Percentiles rank a stretch among this genome's conserved stretches.
Evolutionary conservation across 208 protist species (phyloP).

Genomic region (Wallacemonas sp.): DNA sequence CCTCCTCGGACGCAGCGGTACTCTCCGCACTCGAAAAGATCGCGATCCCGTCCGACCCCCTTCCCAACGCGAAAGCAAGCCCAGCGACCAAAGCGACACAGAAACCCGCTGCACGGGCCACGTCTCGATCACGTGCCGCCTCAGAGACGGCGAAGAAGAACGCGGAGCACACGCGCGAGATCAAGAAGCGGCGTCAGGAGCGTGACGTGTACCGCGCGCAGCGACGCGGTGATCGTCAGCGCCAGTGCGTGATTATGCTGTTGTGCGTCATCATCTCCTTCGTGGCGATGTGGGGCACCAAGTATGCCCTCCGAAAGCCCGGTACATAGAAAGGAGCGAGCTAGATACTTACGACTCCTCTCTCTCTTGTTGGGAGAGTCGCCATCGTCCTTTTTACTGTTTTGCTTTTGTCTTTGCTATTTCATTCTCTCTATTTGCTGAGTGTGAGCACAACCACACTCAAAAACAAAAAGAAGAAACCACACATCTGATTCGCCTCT

Average conservation of each 20-base stretch:
- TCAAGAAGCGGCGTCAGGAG: not conserved
- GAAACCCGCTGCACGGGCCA: not conserved
- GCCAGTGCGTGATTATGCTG: slow-evolving; percentile 1
- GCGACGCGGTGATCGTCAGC: not conserved
- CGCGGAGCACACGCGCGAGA: slow-evolving; percentile 1
- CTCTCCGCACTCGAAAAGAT: slow-evolving; percentile 3
- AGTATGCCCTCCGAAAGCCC: not conserved
- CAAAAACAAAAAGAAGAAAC: not conserved
- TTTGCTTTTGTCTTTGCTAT: not conserved
- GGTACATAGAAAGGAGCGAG: not conserved
- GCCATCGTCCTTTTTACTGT: not conserved
- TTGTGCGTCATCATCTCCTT: not conserved
- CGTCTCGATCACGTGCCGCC: not conserved
- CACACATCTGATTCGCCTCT: no score
- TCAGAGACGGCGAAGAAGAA: not conserved
- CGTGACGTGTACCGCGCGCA: not conserved
- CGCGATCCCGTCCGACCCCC: not conserved
- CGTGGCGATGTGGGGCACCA: not conserved
- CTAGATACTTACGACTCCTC: not conserved
- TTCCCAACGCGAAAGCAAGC: not conserved
- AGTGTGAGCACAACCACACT: no score
- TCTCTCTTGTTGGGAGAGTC: not conserved
- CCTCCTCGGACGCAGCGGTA: not conserved
- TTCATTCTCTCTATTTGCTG: slow-evolving; percentile 2
- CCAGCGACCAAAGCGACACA: not conserved